Conservation (phyloP, 192 early-diverging fungal genomes). For the Borealophlyctis nickersoniae region DNA sequence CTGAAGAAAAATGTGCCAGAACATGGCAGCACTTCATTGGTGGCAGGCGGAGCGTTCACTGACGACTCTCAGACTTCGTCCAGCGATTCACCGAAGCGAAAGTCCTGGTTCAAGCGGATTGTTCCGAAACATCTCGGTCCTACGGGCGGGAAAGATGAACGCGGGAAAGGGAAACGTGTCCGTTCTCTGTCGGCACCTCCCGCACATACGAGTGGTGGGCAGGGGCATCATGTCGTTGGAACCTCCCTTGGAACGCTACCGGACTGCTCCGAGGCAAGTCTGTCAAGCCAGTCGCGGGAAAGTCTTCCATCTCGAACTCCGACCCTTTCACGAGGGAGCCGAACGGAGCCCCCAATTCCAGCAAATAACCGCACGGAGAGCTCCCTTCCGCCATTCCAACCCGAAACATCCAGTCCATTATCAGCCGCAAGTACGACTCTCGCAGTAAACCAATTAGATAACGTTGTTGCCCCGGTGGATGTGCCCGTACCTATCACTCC, state of each 20-base stretch:
- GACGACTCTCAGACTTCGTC: background rate
- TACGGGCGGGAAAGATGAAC: background rate
- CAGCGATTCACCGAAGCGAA: slow-evolving; percentile 8
- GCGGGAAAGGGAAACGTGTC: background rate
- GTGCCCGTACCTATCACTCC: too few species aligned
- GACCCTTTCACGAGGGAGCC: too few species aligned
- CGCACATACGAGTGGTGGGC: too few species aligned
- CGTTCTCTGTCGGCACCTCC: slow-evolving; percentile 29
- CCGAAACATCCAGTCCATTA: background rate
- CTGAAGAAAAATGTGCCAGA: slow-evolving; percentile 1
- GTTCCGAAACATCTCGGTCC: slow-evolving; percentile 6
- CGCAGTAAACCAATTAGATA: too few species aligned
- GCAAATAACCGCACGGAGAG: too few species aligned
- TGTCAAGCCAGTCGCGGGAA: too few species aligned
- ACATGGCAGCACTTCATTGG: background rate
- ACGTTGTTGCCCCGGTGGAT: too few species aligned
- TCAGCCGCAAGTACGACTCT: background rate
- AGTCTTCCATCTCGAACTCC: too few species aligned
- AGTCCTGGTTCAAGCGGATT: slow-evolving; percentile 35
- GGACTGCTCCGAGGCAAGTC: background rate
- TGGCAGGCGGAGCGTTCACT: background rate
- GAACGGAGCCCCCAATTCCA: too few species aligned
- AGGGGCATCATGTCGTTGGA: too few species aligned
- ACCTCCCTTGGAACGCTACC: background rate
- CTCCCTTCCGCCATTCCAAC: too few species aligned